Base-by-base conservation (phyloP, 2,329 filamentous ascomycete species). In the Capronia coronata region DNA sequence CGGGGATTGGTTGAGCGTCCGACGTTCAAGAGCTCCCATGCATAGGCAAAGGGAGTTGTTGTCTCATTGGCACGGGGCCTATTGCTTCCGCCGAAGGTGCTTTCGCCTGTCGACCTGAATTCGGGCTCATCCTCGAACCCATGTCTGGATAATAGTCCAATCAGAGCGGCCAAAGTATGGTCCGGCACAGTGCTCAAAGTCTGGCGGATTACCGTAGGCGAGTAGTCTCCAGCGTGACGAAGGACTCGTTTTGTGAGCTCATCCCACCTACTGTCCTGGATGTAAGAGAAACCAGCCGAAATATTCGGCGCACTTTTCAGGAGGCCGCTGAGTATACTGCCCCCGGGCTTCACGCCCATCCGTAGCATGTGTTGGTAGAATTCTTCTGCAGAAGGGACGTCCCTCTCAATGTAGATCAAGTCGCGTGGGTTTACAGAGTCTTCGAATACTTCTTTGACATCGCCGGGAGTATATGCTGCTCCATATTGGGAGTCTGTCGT, bases 351-450 rank as follows among this genome's bases (percentile, higher is more conserved):
- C 18, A 80, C 59, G 2, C 68, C 66, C 29, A 71, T 66, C 1
- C 62, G 64, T 21, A 66, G 59, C 71, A 83, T 78, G 35, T 74
- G 65, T 14, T 71, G 57, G 37, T 76, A 70, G 27, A 84, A 70
- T 9, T 72, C 67, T n/a, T 74, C 67, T 14, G 75, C 59, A 0
- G 69, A 71, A 4, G 80, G 80, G 11, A 77, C 71, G 35, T 75
- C 68, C 11, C 72, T 72, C 21, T 70, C 71, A 9, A 80, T 71
- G 61, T 82, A 81, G 1, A 79, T 75, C 41, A 75, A 64, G 56
- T 82, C 75, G 25, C 78, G 71, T 4, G 77, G 74, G 23, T 78
- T 81, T 11, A 67, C 65, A 7, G 80, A 77, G 48, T 78, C 73
- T 3, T 77, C 70, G 37, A 72, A 66, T 8, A 77, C 68, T 60